phyloP scores from a whole-genome alignment of 345 rosid genomes.

The Brassica napus region DNA sequence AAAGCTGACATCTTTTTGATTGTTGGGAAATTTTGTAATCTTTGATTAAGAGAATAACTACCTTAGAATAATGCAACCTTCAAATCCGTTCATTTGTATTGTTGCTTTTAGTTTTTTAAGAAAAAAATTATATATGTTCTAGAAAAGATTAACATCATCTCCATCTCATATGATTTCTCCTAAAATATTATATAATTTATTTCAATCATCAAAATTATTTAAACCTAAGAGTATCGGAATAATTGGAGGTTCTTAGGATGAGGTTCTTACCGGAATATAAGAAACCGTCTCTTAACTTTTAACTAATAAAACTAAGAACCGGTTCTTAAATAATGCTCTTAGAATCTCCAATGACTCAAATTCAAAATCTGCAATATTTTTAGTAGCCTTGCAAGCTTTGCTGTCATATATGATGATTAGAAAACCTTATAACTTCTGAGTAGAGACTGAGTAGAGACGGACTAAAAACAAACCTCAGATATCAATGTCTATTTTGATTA shows the following conservation, averaged over 20 bases:
- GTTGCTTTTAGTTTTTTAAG: not conserved
- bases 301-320: too few relatives aligned
- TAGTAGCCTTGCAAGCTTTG: not conserved
- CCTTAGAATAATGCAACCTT: slow-evolving; percentile 10
- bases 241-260: too few relatives aligned
- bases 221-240: not conserved
- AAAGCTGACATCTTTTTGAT: slow-evolving; percentile 25
- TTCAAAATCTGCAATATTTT: not conserved
- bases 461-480: not conserved
- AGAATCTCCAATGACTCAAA: not conserved
- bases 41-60: not conserved
- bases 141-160: not conserved
- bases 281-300: too few relatives aligned
- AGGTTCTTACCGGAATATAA: too few relatives aligned
- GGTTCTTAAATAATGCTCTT: not conserved
- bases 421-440: too few relatives aligned
- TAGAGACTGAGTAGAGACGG: too few relatives aligned
- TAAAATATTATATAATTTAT: not conserved
- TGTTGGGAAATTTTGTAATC: slow-evolving; percentile 25
- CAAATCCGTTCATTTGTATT: slow-evolving; percentile 12
- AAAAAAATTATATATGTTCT: not conserved
- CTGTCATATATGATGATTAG: slow-evolving; percentile 2
- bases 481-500: not conserved
- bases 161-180: slow-evolving; percentile 1
- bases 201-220: not conserved